These are phyloP conservation scores for Cercospora zeae-maydis DNA, from an alignment of 2,329 filamentous ascomycete species.

Conservation along the genomic window DNA sequence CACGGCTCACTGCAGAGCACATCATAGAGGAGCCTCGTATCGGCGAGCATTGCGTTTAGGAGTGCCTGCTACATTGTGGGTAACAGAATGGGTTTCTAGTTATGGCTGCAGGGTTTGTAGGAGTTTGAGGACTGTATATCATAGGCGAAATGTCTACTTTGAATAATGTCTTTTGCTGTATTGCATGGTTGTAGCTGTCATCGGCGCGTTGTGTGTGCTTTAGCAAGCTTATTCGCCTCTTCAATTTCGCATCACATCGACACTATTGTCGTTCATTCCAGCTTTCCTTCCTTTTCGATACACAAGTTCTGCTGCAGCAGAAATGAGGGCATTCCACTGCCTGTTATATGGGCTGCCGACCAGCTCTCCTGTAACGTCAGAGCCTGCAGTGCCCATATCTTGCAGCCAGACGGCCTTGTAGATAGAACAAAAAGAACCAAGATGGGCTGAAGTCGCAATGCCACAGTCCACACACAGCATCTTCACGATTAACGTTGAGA, in stretches of 20 bases:
- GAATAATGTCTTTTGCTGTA: slow-evolving; percentile 6
- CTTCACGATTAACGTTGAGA: no score
- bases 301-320: neutral
- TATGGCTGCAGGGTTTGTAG: neutral
- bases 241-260: neutral
- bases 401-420: no score
- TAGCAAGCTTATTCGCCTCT: neutral
- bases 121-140: neutral
- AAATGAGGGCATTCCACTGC: neutral
- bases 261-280: neutral
- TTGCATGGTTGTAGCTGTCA: neutral
- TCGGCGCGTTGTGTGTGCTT: neutral
- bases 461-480: no score
- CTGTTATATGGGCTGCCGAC: no score
- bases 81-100: neutral
- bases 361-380: no score
- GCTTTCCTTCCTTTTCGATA: neutral
- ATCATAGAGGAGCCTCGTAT: neutral
- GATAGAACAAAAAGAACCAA: no score
- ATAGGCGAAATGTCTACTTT: neutral
- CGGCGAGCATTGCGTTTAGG: neutral
- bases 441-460: no score
- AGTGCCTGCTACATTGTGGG: neutral
- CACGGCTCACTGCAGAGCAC: neutral
- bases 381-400: no score